These are phyloP conservation scores for Suillus spraguei DNA, from an alignment of 768 basidiomycete species.

Conservation along the genomic window DNA sequence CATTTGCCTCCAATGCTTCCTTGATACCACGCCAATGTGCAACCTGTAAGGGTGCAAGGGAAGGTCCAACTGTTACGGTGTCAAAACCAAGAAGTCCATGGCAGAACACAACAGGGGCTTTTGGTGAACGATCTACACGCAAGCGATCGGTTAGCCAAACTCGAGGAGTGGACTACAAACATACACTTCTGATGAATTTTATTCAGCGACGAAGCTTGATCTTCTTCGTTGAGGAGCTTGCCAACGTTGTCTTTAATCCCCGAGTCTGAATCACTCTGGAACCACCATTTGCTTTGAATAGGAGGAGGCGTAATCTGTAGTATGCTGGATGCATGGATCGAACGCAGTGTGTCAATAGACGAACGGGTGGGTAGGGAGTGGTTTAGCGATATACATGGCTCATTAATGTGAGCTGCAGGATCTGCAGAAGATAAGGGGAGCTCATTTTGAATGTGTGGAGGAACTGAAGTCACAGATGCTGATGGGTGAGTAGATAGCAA, in stretches of 20 bases:
- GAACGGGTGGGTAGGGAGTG: slow-evolving; percentile 45
- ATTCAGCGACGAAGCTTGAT: slow-evolving; percentile 46
- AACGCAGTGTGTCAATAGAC: slow-evolving; percentile 63
- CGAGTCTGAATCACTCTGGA: slow-evolving; percentile 40
- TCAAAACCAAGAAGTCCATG: slow-evolving; percentile 94
- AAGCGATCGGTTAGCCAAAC: slow-evolving; percentile 7
- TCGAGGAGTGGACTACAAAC: slow-evolving; percentile 25
- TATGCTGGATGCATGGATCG: slow-evolving; percentile 34
- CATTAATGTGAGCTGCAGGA: slow-evolving; percentile 21
- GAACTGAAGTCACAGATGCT: slow-evolving; percentile 51
- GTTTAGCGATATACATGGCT: slow-evolving; percentile 29
- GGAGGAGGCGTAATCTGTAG: slow-evolving; percentile 28
- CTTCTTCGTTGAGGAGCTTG: slow-evolving; percentile 51
- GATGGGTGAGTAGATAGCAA: slow-evolving; percentile 67
- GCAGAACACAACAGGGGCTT: slow-evolving; percentile 91
- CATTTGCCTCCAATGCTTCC: slow-evolving; percentile 88
- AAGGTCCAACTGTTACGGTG: slow-evolving; percentile 74
- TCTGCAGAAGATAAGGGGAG: slow-evolving; percentile 16
- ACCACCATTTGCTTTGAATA: slow-evolving; percentile 49
- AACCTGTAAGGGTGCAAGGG: slow-evolving; percentile 82
- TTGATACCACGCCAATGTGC: slow-evolving; percentile 97
- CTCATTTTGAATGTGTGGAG: slow-evolving; percentile 13
- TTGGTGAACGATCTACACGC: slow-evolving; percentile 68
- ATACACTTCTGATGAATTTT: slow-evolving; percentile 55
- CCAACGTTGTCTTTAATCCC: slow-evolving; percentile 45